phyloP scores from a whole-genome alignment of 345 rosid genomes.

The Cochlearia excelsa region DNA sequence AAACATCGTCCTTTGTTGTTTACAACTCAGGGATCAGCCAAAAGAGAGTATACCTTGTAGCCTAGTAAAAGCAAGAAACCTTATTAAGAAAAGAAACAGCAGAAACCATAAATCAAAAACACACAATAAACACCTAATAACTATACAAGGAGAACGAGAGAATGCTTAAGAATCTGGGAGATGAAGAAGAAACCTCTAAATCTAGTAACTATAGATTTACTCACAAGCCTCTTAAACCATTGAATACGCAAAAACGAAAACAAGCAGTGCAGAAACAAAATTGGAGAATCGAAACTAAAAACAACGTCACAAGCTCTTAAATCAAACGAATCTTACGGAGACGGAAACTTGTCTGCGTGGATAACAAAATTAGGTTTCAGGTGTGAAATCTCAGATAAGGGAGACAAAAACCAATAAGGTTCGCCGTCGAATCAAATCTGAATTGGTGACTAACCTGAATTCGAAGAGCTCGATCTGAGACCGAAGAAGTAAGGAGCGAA shows the following conservation, averaged over 20 bases:
- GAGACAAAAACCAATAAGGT: conserved; percentile 8
- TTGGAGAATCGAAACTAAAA: conserved; percentile 1
- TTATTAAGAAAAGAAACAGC: conserved; percentile 3
- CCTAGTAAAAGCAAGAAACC: not conserved
- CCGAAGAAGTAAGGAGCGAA: conserved; percentile 1
- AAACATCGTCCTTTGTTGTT: conserved; percentile 46
- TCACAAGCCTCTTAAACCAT: conserved; percentile 6
- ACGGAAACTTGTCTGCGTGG: not conserved
- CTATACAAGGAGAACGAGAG: not conserved
- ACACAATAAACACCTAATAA: not conserved
- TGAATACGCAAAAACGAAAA: not conserved
- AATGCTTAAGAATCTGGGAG: not conserved
- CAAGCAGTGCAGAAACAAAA: conserved; percentile 2
- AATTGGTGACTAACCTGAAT: conserved; percentile 3
- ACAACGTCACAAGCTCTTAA: conserved; percentile 14
- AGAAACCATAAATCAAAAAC: not conserved
- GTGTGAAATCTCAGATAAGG: conserved; percentile 7
- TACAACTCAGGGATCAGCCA: conserved; percentile 21
- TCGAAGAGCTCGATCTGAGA: not conserved
- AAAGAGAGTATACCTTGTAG: conserved; percentile 14
- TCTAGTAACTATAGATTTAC: not conserved
- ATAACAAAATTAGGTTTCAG: conserved; percentile 23
- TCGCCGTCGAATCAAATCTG: conserved; percentile 7
- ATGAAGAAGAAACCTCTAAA: not conserved
- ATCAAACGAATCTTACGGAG: not conserved